These are phyloP conservation scores for Hypocreales sp. DNA, from an alignment of 2,329 filamentous ascomycete species.

Conservation along the genomic window DNA sequence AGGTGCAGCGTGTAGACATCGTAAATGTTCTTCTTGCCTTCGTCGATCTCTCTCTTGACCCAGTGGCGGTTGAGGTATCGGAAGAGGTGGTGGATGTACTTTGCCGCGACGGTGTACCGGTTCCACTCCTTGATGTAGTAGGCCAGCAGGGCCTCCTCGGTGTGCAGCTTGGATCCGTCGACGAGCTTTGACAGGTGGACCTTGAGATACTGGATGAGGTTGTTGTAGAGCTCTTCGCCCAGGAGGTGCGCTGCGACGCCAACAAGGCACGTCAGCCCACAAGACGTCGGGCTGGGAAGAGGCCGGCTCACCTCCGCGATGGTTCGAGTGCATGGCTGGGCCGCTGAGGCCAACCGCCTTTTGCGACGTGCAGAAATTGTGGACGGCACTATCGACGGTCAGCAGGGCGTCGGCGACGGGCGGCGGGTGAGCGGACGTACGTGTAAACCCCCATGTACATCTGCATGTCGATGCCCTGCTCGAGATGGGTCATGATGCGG, in stretches of 20 bases:
- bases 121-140: slow-evolving; percentile 98
- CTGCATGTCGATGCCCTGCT: slow-evolving; percentile 85
- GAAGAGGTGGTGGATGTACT: slow-evolving; percentile 96
- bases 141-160: slow-evolving; percentile 74
- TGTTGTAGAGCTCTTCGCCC: slow-evolving; percentile 89
- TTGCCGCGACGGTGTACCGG: slow-evolving; percentile 86
- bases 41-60: slow-evolving; percentile 98
- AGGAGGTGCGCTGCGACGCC: slow-evolving; percentile 61
- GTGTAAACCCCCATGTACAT: slow-evolving; percentile 98
- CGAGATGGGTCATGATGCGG: slow-evolving; percentile 84
- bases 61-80: slow-evolving; percentile 93
- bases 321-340: slow-evolving; percentile 21
- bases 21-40: slow-evolving; percentile 95
- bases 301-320: slow-evolving; percentile 43
- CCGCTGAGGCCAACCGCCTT: slow-evolving; percentile 58
- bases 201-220: slow-evolving; percentile 74
- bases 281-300: too few relatives aligned
- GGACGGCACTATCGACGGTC: slow-evolving; percentile 51
- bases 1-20: slow-evolving; percentile 96
- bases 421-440: slow-evolving; percentile 24
- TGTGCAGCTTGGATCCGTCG: slow-evolving; percentile 58
- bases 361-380: slow-evolving; percentile 98
- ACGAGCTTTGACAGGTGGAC: slow-evolving; percentile 59
- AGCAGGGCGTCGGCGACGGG: neutral
- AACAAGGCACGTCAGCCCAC: too few relatives aligned